phyloP scores from a whole-genome alignment of 163 green algal genomes.

The Scenedesmus sp. region DNA sequence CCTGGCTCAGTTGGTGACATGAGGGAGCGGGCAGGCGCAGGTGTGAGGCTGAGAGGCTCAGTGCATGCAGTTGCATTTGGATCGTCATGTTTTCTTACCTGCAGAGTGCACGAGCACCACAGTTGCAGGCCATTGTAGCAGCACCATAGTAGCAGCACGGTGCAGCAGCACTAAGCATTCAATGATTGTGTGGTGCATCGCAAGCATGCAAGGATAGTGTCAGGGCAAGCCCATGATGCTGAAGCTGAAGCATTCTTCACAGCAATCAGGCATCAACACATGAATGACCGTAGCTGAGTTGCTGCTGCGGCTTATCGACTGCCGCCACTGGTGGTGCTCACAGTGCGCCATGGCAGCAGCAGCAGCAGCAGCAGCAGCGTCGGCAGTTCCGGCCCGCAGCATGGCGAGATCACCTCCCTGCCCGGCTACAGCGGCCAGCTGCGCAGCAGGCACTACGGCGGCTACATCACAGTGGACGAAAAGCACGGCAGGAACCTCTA shows the following conservation, averaged over 20 bases:
- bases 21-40: neutral
- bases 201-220: neutral
- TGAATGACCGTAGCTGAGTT: neutral
- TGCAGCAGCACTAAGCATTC: neutral
- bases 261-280: neutral
- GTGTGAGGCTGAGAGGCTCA: neutral
- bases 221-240: too few species aligned
- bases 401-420: slow-evolving; percentile 36
- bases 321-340: neutral
- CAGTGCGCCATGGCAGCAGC: neutral
- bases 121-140: too few species aligned
- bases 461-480: slow-evolving; percentile 64
- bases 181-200: neutral
- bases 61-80: neutral
- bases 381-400: neutral
- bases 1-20: neutral
- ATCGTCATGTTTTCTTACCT: neutral
- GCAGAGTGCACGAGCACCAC: neutral
- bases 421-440: slow-evolving; percentile 45
- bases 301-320: neutral
- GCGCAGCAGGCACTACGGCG: slow-evolving; percentile 47
- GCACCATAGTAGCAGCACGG: neutral
- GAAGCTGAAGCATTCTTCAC: neutral
- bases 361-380: neutral
- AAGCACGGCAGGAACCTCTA: slow-evolving; percentile 56